Conservation (phyloP, 139 green algal species). For the Chlorella sp. region DNA sequence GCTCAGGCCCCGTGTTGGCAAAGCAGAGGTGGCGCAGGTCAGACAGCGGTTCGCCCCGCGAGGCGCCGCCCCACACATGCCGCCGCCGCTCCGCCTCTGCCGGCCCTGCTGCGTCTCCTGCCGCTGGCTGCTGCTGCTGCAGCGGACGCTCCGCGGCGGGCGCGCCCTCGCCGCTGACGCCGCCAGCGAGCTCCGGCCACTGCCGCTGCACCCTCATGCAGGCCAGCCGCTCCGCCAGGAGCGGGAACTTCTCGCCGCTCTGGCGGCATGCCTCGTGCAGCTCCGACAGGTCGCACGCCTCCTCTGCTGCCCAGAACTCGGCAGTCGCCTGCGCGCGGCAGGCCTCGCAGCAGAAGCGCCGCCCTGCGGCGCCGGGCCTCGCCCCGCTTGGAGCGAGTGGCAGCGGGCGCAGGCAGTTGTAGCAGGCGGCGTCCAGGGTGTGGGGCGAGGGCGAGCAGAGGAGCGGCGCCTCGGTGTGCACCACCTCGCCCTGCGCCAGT, state of each 20-base stretch:
- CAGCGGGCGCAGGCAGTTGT: conserved; percentile 28
- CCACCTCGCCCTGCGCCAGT: conserved; percentile 21
- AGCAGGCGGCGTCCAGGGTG: conserved; percentile 7
- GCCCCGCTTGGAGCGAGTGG: not conserved
- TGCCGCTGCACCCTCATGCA: conserved; percentile 21
- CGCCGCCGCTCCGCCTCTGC: too few species aligned
- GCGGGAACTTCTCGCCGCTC: conserved; percentile 40
- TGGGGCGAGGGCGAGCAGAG: not conserved
- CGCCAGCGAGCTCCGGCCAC: too few species aligned
- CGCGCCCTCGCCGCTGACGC: not conserved
- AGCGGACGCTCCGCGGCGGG: too few species aligned
- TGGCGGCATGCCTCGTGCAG: conserved; percentile 21
- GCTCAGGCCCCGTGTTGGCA: conserved; percentile 42
- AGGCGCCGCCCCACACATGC: too few species aligned
- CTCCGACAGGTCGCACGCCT: not conserved
- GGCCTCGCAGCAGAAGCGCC: not conserved
- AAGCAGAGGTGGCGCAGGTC: conserved; percentile 55
- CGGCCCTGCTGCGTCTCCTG: not conserved
- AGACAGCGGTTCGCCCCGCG: conserved; percentile 1
- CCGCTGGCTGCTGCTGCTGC: conserved; percentile 3
- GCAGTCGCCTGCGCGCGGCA: not conserved
- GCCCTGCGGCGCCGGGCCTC: not conserved
- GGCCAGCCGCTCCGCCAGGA: conserved; percentile 39
- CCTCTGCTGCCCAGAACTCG: not conserved
- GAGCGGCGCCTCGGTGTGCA: conserved; percentile 22